Evolutionary conservation across 2,329 filamentous ascomycete species (phyloP).

Genomic region (Biscogniauxia mediterranea): DNA sequence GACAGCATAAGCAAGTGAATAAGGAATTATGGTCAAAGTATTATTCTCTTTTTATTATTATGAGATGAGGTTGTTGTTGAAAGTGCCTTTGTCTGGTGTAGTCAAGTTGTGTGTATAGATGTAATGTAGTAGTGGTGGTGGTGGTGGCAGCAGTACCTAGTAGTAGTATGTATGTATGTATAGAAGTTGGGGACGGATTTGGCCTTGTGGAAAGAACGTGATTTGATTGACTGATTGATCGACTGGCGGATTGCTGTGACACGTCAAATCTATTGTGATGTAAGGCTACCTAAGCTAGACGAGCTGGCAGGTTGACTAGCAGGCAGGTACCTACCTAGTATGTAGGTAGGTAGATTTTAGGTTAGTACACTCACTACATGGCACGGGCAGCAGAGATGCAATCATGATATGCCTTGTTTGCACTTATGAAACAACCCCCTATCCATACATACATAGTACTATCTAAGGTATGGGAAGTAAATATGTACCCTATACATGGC

Average conservation of each 20-base stretch:
- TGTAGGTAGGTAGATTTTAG: no score
- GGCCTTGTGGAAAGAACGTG: background rate
- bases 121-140: no score
- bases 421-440: background rate
- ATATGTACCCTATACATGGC: background rate
- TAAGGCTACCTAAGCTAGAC: background rate
- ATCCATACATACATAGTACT: no score
- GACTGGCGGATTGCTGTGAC: background rate
- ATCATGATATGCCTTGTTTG: background rate
- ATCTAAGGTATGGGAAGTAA: background rate
- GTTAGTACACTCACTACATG: no score
- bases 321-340: no score
- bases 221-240: background rate
- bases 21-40: background rate
- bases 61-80: no score
- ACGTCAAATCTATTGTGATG: background rate
- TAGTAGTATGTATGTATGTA: background rate
- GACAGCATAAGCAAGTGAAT: background rate
- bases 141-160: no score
- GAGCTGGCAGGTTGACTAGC: background rate
- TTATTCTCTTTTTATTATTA: no score
- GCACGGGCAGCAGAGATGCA: no score
- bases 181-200: background rate
- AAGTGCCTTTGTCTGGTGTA: no score
- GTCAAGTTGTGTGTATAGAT: no score